A percentile compares a stretch with the other conserved stretches of the same genome.
phyloP scores from a whole-genome alignment of 2,329 filamentous ascomycete species.

The Cladophialophora yegresii region DNA sequence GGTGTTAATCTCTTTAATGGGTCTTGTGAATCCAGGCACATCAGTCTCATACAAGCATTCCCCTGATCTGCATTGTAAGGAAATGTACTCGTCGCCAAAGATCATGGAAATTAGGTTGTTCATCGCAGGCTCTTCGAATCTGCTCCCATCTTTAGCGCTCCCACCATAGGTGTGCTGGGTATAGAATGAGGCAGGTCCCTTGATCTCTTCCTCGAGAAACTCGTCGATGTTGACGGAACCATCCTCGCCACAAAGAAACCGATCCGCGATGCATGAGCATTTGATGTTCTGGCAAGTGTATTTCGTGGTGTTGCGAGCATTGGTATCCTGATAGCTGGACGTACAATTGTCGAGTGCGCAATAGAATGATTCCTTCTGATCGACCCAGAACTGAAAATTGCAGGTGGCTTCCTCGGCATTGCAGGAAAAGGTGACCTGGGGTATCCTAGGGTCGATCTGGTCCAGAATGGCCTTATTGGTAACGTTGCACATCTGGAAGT shows the following conservation, averaged over 20 bases:
- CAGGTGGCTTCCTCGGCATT: constrained; percentile 72
- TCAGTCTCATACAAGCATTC: constrained; percentile 94
- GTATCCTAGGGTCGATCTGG: constrained; percentile 78
- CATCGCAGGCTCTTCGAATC: constrained; percentile 89
- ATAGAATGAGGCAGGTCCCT: constrained; percentile 82
- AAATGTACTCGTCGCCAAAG: constrained; percentile 90
- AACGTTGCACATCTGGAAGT: constrained; percentile 97
- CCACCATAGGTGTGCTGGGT: constrained; percentile 61
- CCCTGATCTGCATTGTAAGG: constrained; percentile 76
- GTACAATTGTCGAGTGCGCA: constrained; percentile 82
- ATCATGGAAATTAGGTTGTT: constrained; percentile 83
- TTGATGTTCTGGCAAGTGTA: constrained; percentile 84
- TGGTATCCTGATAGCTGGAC: constrained; percentile 68
- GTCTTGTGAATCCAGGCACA: constrained; percentile 83
- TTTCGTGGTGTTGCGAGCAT: constrained; percentile 73
- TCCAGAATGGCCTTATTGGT: constrained; percentile 93
- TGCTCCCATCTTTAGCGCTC: constrained; percentile 69
- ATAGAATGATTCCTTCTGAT: constrained; percentile 91
- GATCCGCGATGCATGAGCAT: constrained; percentile 84
- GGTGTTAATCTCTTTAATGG: constrained; percentile 94
- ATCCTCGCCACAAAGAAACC: constrained; percentile 90
- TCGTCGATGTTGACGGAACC: constrained; percentile 91
- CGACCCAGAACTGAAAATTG: constrained; percentile 99
- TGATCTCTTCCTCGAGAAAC: constrained; percentile 79
- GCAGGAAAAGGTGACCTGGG: constrained; percentile 94